These are phyloP conservation scores for Magnusiomyces ingens DNA, from an alignment of 1,139 yeast species.

Conservation along the genomic window DNA sequence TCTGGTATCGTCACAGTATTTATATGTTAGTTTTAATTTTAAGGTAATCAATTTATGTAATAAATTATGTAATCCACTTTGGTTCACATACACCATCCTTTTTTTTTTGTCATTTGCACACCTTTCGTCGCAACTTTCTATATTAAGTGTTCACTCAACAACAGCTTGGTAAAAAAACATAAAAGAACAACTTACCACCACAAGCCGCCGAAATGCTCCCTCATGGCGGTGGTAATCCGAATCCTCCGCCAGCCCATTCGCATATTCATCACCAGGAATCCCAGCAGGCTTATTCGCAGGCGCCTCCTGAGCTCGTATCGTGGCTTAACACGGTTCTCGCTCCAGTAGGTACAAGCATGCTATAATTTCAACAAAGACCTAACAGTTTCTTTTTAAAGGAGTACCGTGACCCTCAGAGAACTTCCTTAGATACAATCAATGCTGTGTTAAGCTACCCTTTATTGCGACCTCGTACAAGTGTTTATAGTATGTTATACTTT, in stretches of 20 bases:
- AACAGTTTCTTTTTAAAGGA: constrained; percentile 27
- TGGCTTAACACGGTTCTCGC: constrained; percentile 53
- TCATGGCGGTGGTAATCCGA: no score
- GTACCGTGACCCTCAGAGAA: constrained; percentile 44
- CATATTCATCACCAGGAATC: background rate
- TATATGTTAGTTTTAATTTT: no score
- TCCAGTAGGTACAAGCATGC: constrained; percentile 33
- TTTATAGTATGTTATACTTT: constrained; percentile 38
- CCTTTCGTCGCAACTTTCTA: no score
- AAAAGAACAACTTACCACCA: no score
- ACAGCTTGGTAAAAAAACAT: background rate
- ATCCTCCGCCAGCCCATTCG: no score
- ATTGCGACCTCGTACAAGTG: constrained; percentile 63
- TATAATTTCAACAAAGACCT: background rate
- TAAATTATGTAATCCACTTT: background rate
- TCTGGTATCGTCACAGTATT: no score
- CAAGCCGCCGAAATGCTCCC: no score
- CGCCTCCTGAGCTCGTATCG: constrained; percentile 42
- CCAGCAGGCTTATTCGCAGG: constrained; percentile 6
- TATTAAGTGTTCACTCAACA: background rate
- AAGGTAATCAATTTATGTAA: no score
- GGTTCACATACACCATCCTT: background rate
- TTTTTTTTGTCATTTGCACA: background rate
- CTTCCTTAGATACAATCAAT: constrained; percentile 57
- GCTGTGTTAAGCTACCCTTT: constrained; percentile 46